These are phyloP conservation scores for Bimuria novae-zelandiae DNA, from an alignment of 2,329 filamentous ascomycete species.

Conservation along the genomic window DNA sequence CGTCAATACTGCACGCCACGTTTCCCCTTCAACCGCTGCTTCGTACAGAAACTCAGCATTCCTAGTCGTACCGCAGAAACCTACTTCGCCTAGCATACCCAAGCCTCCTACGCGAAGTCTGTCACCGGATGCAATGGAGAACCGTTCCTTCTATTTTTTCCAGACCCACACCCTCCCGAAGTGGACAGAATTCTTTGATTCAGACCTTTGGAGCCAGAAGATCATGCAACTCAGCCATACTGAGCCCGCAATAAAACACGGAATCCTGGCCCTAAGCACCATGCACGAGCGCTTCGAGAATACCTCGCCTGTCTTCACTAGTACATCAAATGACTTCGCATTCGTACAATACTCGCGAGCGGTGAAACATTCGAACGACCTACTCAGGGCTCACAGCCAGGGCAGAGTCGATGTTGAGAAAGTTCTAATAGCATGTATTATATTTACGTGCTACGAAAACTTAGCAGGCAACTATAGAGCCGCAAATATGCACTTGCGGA, in stretches of 20 bases:
- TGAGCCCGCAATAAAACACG: conserved; percentile 39
- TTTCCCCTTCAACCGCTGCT: conserved; percentile 23
- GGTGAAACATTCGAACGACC: conserved; percentile 33
- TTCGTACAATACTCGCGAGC: conserved; percentile 37
- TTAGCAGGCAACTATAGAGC: conserved; percentile 34
- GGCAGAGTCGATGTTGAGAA: conserved; percentile 30
- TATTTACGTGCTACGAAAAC: conserved; percentile 40
- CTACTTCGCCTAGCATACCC: conserved; percentile 15
- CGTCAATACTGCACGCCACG: conserved; percentile 13
- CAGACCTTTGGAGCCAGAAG: conserved; percentile 35
- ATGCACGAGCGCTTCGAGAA: conserved; percentile 35
- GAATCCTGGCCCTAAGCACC: conserved; percentile 33
- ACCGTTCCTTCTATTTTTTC: conserved; percentile 36
- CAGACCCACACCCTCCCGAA: conserved; percentile 31
- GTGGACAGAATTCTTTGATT: conserved; percentile 41
- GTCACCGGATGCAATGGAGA: conserved; percentile 28
- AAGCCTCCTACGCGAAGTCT: conserved; percentile 25
- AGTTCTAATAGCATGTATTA: conserved; percentile 35
- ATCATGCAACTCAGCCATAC: conserved; percentile 32
- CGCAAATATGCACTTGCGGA: conserved; percentile 36
- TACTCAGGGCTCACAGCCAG: conserved; percentile 25
- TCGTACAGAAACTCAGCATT: conserved; percentile 34
- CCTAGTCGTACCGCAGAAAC: conserved; percentile 29
- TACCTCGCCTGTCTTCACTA: conserved; percentile 17
- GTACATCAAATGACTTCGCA: conserved; percentile 26